Conservation (phyloP, 257 asterid genomes). For the Solanum arcanum region DNA sequence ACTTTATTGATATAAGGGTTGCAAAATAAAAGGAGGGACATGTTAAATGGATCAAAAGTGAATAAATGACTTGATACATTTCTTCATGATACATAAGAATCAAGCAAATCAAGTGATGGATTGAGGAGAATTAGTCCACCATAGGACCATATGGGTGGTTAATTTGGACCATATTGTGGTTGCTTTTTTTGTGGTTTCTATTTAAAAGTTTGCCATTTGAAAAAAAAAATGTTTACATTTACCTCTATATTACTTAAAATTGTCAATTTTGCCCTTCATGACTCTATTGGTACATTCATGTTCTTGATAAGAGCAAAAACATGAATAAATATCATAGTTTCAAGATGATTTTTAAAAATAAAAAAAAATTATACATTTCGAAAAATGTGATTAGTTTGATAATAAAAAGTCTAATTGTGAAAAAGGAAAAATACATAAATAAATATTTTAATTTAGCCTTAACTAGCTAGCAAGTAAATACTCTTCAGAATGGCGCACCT, state of each 20-base stretch:
- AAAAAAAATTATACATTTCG: not conserved
- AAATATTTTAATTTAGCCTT: not conserved
- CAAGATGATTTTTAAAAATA: no score
- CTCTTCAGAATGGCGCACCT: not conserved
- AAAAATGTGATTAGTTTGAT: fast-evolving
- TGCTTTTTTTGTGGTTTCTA: not conserved
- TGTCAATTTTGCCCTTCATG: not conserved
- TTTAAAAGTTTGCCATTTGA: not conserved
- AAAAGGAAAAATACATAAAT: not conserved
- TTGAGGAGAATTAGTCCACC: not conserved
- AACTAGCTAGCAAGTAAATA: fast-evolving
- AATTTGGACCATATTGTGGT: not conserved
- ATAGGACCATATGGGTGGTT: not conserved
- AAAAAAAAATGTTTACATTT: not conserved
- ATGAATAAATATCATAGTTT: no score
- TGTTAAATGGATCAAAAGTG: not conserved
- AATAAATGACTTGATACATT: not conserved
- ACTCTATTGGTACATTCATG: not conserved
- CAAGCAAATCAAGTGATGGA: not conserved
- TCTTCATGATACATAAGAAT: not conserved
- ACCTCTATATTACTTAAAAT: not conserved
- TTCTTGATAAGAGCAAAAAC: not conserved
- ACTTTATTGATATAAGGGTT: not conserved
- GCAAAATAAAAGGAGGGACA: not conserved
- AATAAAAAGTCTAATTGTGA: not conserved